These are phyloP conservation scores for Septoria petroselini DNA, from an alignment of 2,329 filamentous ascomycete species.

Conservation along the genomic window DNA sequence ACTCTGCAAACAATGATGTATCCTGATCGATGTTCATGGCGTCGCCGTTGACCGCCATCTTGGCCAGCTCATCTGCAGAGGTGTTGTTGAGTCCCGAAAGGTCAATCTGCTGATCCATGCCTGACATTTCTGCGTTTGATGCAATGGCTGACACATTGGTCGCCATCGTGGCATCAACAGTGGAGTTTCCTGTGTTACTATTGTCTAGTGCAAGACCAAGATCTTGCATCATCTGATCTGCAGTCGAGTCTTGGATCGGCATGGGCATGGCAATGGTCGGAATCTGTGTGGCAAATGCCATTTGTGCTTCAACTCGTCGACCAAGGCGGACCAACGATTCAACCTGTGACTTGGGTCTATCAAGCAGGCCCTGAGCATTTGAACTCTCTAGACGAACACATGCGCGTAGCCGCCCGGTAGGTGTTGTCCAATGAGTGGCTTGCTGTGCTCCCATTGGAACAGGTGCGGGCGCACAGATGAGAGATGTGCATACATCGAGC, in stretches of 20 bases:
- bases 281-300: conserved; percentile 62
- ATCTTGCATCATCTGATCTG: conserved; percentile 38
- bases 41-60: conserved; percentile 22
- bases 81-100: conserved; percentile 16
- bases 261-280: conserved; percentile 30
- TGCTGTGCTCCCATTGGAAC: conserved; percentile 30
- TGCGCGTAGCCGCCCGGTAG: conserved; percentile 32
- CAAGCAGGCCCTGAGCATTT: conserved; percentile 54
- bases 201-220: conserved; percentile 32
- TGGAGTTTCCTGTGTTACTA: conserved; percentile 18
- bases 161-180: conserved; percentile 19
- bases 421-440: conserved; percentile 40
- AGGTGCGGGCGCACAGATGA: conserved; percentile 63
- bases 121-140: conserved; percentile 24
- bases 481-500: conserved; percentile 65
- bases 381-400: conserved; percentile 49
- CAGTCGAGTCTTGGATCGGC: conserved; percentile 25
- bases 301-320: conserved; percentile 36
- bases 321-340: conserved; percentile 41
- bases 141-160: conserved; percentile 11
- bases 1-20: conserved; percentile 16
- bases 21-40: conserved; percentile 31
- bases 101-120: conserved; percentile 22
- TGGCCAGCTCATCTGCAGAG: conserved; percentile 27
- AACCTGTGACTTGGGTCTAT: conserved; percentile 57